Base-by-base conservation (phyloP, 1,284 basidiomycete species). In the Puccinia triticina region DNA sequence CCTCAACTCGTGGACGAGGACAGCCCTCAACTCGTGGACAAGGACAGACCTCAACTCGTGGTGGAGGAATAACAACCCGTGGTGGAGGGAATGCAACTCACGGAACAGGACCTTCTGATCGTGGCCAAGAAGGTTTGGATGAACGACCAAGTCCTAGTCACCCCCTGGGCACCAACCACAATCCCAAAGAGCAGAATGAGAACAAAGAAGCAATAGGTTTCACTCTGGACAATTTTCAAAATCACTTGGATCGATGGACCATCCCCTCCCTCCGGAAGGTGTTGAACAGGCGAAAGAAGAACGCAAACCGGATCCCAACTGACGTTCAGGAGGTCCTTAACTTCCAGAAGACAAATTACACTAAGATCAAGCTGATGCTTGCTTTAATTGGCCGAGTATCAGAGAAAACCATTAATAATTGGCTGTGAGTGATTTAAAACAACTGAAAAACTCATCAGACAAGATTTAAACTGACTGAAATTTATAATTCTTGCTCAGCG, bases 271-370 rank as follows among this genome's bases (percentile, higher is more conserved):
- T 59, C 55, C 29, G 55, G 8, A 7, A 29, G 29, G 55, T 59
- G 8, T 21, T 59, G 29, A 29, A 23, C 55, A 59, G 23, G 29
- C 21, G 55, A 59, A 59, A 59, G 21, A 59, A 59, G 29, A 59
- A 59, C 55, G 8, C 55, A n/a, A 59, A 59, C 55, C 55, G 29
- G 5, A 59, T 59, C 23, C 21, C 55, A 59, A 5, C 55, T 7
- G 29, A 59, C 8, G 55, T 59, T 29, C 21, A 59, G 55, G 34
- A 37, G 26, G 5, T 11, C 26, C 64, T 67, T 34, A 40, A 46
- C 64, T 67, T 40, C 40, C 64, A 67, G 7, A 67, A 67, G 40
- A 18, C 64, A 12, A 67, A 67, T 10, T 67, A 67, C n/a, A n/a
- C 34, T 7, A 67, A 67, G 40, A 37, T 67, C 12, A 67, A 67